These are phyloP conservation scores for Coprinopsis marcescibilis DNA, from an alignment of 768 basidiomycete species.

Conservation along the genomic window DNA sequence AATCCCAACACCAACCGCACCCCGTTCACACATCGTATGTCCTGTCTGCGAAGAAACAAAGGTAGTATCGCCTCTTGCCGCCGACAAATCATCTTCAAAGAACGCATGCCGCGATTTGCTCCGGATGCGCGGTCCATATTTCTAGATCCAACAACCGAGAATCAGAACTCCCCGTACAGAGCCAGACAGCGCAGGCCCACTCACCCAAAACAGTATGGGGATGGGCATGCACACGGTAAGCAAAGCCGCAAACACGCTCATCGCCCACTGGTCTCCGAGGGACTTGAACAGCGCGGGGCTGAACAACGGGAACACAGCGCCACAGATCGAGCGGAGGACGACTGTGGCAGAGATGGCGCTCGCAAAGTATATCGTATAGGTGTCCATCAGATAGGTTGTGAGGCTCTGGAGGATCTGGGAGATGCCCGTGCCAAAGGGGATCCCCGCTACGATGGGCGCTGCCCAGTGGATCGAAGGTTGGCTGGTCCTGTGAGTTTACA, in stretches of 20 bases:
- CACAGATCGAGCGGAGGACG: slow-evolving; percentile 58
- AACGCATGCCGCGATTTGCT: slow-evolving; percentile 40
- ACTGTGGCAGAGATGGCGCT: slow-evolving; percentile 67
- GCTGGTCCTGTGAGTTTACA: slow-evolving; percentile 53
- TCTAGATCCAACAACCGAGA: slow-evolving; percentile 26
- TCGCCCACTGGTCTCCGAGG: slow-evolving; percentile 51
- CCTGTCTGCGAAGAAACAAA: slow-evolving; percentile 19
- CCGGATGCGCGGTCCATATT: slow-evolving; percentile 45
- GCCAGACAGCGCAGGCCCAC: slow-evolving; percentile 16
- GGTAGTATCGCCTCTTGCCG: slow-evolving; percentile 12
- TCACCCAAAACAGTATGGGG: slow-evolving; percentile 50
- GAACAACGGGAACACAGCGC: slow-evolving; percentile 58
- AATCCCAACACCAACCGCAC: no score
- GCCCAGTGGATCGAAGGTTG: slow-evolving; percentile 55
- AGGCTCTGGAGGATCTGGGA: slow-evolving; percentile 60
- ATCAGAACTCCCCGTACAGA: background rate
- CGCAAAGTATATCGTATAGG: slow-evolving; percentile 60
- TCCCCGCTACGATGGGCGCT: slow-evolving; percentile 58
- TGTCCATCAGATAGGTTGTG: slow-evolving; percentile 69
- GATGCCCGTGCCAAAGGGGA: slow-evolving; percentile 62
- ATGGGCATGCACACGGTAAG: slow-evolving; percentile 48
- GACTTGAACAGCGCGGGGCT: slow-evolving; percentile 44
- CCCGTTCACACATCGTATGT: slow-evolving; percentile 15
- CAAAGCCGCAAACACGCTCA: slow-evolving; percentile 49
- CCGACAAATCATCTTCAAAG: slow-evolving; percentile 25